phyloP scores from a whole-genome alignment of 805 yeast species.

The Hanseniaspora mollemarum region DNA sequence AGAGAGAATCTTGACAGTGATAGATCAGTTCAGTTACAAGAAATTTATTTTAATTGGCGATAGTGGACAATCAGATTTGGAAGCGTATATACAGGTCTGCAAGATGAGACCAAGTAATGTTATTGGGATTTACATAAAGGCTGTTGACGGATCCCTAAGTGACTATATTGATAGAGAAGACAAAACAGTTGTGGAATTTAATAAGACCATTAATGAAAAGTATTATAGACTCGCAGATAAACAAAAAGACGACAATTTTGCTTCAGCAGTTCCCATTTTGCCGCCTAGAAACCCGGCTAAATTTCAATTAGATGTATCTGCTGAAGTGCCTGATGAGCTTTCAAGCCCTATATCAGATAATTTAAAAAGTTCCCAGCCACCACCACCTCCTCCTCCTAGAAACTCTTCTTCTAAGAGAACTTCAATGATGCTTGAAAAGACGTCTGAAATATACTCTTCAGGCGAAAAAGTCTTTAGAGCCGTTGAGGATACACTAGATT shows the following conservation, averaged over 20 bases:
- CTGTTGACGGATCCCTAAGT: constrained; percentile 60
- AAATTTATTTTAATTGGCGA: constrained; percentile 84
- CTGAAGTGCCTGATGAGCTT: constrained; percentile 17
- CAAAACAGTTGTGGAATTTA: constrained; percentile 26
- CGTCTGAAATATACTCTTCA: not conserved
- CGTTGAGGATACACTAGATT: constrained; percentile 16
- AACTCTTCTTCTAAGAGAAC: constrained; percentile 23
- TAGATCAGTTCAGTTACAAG: constrained; percentile 63
- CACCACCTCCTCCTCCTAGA: constrained; percentile 25
- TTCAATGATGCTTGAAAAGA: constrained; percentile 1
- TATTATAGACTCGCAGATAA: constrained; percentile 15
- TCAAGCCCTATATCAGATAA: constrained; percentile 5
- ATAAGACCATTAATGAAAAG: constrained; percentile 24
- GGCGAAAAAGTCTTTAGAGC: not conserved
- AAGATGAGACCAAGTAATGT: constrained; percentile 50
- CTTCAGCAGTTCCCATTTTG: constrained; percentile 27
- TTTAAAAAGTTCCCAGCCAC: too few species aligned
- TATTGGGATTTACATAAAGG: constrained; percentile 67
- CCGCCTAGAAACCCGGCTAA: constrained; percentile 24
- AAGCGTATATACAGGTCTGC: constrained; percentile 72
- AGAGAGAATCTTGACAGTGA: constrained; percentile 47
- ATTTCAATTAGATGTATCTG: not conserved
- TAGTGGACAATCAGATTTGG: constrained; percentile 89
- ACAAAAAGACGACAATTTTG: not conserved
- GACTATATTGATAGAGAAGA: constrained; percentile 31